These are phyloP conservation scores for Colletotrichum somersetense DNA, from an alignment of 2,329 filamentous ascomycete species.

Conservation along the genomic window DNA sequence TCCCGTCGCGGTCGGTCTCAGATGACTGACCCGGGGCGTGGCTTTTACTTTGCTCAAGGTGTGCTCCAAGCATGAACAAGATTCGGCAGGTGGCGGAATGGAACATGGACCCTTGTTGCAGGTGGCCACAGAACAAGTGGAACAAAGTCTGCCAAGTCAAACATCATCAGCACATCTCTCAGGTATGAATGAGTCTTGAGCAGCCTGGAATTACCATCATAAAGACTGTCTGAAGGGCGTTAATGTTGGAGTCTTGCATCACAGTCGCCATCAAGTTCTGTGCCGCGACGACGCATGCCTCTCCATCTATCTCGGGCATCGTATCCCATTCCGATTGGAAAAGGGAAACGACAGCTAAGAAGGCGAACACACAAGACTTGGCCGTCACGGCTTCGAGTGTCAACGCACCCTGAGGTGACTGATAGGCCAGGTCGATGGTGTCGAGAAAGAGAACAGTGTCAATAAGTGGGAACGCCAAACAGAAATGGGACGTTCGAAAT, in stretches of 20 bases:
- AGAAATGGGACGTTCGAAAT: slow-evolving; percentile 52
- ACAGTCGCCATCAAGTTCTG: slow-evolving; percentile 58
- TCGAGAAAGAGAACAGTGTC: slow-evolving; percentile 60
- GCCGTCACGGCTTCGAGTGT: slow-evolving; percentile 50
- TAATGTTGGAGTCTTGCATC: slow-evolving; percentile 58
- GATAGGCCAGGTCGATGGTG: slow-evolving; percentile 61
- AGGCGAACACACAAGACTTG: slow-evolving; percentile 63
- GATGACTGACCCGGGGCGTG: slow-evolving; percentile 40
- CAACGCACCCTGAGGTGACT: slow-evolving; percentile 39
- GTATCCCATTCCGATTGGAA: slow-evolving; percentile 39
- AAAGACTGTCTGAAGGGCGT: slow-evolving; percentile 58
- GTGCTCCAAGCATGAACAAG: slow-evolving; percentile 63
- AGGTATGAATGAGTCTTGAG: neutral
- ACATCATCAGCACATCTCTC: neutral
- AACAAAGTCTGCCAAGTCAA: slow-evolving; percentile 52
- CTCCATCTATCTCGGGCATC: slow-evolving; percentile 51
- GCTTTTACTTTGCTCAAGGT: slow-evolving; percentile 46
- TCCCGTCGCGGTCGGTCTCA: slow-evolving; percentile 19
- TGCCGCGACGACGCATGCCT: slow-evolving; percentile 56
- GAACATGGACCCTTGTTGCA: slow-evolving; percentile 60
- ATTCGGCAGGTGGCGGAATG: slow-evolving; percentile 60
- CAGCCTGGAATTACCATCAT: slow-evolving; percentile 59
- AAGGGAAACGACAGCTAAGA: slow-evolving; percentile 55
- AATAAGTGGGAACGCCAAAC: slow-evolving; percentile 62
- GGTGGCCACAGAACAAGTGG: slow-evolving; percentile 59